Base-by-base conservation (phyloP, 1,284 basidiomycete genomes). In the Hypsizygus ulmarius region DNA sequence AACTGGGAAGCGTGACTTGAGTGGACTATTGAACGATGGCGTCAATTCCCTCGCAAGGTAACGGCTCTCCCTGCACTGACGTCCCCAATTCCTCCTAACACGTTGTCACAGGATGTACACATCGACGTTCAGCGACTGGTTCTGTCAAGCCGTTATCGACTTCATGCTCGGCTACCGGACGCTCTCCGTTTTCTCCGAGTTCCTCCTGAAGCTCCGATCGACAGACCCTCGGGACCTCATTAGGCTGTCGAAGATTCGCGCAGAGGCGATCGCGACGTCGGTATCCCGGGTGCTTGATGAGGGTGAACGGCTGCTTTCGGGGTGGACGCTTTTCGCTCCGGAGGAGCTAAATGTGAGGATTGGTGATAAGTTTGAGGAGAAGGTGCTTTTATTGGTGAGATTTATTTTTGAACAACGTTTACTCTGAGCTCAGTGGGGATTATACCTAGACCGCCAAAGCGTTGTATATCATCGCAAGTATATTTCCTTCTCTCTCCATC, bases 241-340 rank as follows among this genome's bases (percentile, higher is more conserved):
- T 34, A 81, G 92, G 36, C 72, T 97, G 40, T 91, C 90, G 1
- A 87, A 88, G 60, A 87, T 97, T 42, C 81, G 96, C 25, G 82
- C 88, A 16, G 91, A 93, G 58, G 94, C 94, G 5, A 88, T 97
- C 57, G 92, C 94, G 18, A 92, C 87, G 0, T 89, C 86, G 43
- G 84, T 92, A 1, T 82, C 85, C 0, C 79, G 90, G 14, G 87
- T 96, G 8, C 66, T 97, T 8, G 71, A 77, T 5, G 91, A 94
- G 55, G 90, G 86, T 15, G 96, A 98, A 63, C 71, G 78, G 3
- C 67, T 91, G 32, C 62, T 94, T 3, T 86, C 80, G 2, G 96
- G 93, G 1, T 98, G 96, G 95, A 97, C 93, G 0, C 64, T 98
- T 16, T 84, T 97, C 58, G 83, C 92, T 0, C 95, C 96, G 0